These are phyloP conservation scores for Euphrasia arctica DNA, from an alignment of 305 asterid genomes.

Conservation along the genomic window DNA sequence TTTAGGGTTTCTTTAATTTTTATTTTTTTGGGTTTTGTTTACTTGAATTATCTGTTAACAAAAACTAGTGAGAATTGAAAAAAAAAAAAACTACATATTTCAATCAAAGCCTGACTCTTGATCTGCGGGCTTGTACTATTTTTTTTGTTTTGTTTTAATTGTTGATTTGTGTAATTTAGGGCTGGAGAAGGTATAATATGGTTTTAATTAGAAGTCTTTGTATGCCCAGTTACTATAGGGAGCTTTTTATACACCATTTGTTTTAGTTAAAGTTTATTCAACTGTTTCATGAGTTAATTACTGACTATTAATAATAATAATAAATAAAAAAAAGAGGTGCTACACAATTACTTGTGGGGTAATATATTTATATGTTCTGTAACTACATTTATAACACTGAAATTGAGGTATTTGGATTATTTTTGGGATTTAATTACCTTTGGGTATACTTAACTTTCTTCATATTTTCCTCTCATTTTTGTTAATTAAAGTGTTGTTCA, in stretches of 20 bases:
- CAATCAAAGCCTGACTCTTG: too few relatives aligned
- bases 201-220: too few relatives aligned
- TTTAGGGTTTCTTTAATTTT: conserved; percentile 31
- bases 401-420: conserved; percentile 18
- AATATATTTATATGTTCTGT: neutral
- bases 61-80: neutral
- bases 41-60: neutral
- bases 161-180: too few relatives aligned
- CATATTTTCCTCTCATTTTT: conserved; percentile 9
- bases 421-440: conserved; percentile 5
- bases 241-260: conserved; percentile 10
- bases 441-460: conserved; percentile 1
- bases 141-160: too few relatives aligned
- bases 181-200: too few relatives aligned
- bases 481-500: too few relatives aligned
- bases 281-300: conserved; percentile 10
- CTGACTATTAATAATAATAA: conserved; percentile 6
- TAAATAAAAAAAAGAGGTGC: neutral
- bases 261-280: conserved; percentile 21
- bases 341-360: conserved; percentile 25
- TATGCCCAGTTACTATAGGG: conserved; percentile 20
- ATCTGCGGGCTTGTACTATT: too few relatives aligned
- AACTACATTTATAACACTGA: conserved; percentile 6
- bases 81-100: neutral
- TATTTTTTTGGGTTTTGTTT: neutral